These are phyloP conservation scores for Antarctomyces pellizariae DNA, from an alignment of 495 filamentous ascomycete species.

Conservation along the genomic window DNA sequence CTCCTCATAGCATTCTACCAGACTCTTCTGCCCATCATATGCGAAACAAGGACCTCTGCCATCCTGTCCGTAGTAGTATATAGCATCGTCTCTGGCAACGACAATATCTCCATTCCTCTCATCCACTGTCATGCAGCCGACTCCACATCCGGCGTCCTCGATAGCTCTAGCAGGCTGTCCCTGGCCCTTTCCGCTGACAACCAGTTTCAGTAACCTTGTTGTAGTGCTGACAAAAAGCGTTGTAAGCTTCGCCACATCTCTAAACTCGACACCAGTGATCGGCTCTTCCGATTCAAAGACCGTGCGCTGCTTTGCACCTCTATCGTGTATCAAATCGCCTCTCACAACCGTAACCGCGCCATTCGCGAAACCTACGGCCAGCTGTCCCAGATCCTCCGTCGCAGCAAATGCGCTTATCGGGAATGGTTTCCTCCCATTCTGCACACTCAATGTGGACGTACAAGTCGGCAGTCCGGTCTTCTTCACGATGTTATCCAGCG, in stretches of 20 bases:
- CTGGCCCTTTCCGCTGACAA: conserved; percentile 68
- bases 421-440: conserved; percentile 83
- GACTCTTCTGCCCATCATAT: conserved; percentile 73
- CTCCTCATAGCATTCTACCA: conserved; percentile 58
- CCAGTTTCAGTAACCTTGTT: conserved; percentile 61
- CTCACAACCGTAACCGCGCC: conserved; percentile 83
- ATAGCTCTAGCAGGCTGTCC: conserved; percentile 71
- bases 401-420: conserved; percentile 70
- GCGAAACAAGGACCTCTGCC: conserved; percentile 71
- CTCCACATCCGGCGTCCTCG: conserved; percentile 69
- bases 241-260: conserved; percentile 34
- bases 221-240: conserved; percentile 86
- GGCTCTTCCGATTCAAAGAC: conserved; percentile 96
- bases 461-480: conserved; percentile 78
- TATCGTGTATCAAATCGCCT: conserved; percentile 85
- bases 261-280: conserved; percentile 70
- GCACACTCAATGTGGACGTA: conserved; percentile 58
- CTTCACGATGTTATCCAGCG: conserved; percentile 79
- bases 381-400: conserved; percentile 66
- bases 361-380: conserved; percentile 89
- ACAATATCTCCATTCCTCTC: conserved; percentile 59
- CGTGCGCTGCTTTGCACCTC: conserved; percentile 84
- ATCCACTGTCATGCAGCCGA: conserved; percentile 84
- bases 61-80: conserved; percentile 75
- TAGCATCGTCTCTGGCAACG: conserved; percentile 77